A percentile compares a stretch with the other conserved stretches of the same genome.
Conservation (phyloP, 257 asterid species). For the Jacaranda mimosifolia region DNA sequence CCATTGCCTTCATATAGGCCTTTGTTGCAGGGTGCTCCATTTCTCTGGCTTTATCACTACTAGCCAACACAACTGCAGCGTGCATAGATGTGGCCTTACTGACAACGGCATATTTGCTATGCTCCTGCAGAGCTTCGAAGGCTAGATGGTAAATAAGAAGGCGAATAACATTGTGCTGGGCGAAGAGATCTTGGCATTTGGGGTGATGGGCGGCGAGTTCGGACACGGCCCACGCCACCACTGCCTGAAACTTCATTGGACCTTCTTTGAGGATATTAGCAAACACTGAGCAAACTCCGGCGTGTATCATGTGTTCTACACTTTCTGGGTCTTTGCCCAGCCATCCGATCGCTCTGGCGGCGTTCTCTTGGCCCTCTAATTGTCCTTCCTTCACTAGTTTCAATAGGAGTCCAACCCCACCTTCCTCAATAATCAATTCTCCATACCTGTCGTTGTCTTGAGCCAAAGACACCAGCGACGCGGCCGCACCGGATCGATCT, state of each 20-base stretch:
- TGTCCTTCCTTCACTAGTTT: constrained; percentile 72
- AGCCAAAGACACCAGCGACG: constrained; percentile 70
- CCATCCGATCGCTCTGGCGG: constrained; percentile 70
- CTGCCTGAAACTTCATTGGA: constrained; percentile 71
- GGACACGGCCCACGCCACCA: constrained; percentile 78
- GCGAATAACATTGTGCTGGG: constrained; percentile 64
- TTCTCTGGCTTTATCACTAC: constrained; percentile 66
- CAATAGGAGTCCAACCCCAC: constrained; percentile 71
- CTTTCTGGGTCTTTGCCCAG: constrained; percentile 75
- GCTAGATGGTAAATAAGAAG: constrained; percentile 70
- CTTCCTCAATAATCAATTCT: constrained; percentile 76
- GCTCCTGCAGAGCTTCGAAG: constrained; percentile 74
- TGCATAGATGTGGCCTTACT: constrained; percentile 78
- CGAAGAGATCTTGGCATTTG: constrained; percentile 69
- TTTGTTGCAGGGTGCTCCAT: constrained; percentile 78
- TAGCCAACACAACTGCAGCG: constrained; percentile 72
- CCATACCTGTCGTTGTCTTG: constrained; percentile 68
- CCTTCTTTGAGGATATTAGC: constrained; percentile 73
- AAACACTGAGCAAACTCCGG: constrained; percentile 69
- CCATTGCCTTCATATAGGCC: constrained; percentile 79
- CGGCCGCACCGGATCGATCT: constrained; percentile 70
- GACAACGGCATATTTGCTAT: constrained; percentile 68
- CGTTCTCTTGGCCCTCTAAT: constrained; percentile 70
- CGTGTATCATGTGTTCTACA: constrained; percentile 69
- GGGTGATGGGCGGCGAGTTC: constrained; percentile 66